Conservation (phyloP, 2,329 filamentous ascomycete genomes). For the Xylaria digitata region DNA sequence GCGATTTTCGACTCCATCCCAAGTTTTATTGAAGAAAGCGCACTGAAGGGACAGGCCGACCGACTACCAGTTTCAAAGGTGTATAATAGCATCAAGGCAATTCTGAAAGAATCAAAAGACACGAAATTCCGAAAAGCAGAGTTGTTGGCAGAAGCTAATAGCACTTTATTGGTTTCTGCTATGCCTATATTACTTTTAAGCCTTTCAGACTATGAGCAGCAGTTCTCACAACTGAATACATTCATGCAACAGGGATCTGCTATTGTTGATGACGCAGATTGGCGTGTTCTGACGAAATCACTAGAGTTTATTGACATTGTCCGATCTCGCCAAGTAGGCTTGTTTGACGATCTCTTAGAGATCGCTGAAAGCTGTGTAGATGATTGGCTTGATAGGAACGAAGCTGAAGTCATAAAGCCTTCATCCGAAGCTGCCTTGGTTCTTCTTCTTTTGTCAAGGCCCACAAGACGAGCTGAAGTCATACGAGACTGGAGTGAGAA, state of each 20-base stretch:
- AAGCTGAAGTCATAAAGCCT: constrained; percentile 61
- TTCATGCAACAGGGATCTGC: constrained; percentile 47
- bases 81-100: constrained; percentile 48
- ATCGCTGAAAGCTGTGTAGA: constrained; percentile 52
- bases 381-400: constrained; percentile 62
- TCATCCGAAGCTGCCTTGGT: constrained; percentile 64
- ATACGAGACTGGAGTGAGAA: constrained; percentile 61
- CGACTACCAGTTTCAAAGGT: constrained; percentile 40
- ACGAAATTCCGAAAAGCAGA: constrained; percentile 69
- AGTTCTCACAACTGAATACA: constrained; percentile 19
- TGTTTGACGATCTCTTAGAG: constrained; percentile 42
- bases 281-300: constrained; percentile 16
- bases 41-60: constrained; percentile 15
- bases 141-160: constrained; percentile 70
- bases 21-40: constrained; percentile 41
- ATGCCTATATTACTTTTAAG: constrained; percentile 60
- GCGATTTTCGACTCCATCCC: constrained; percentile 64
- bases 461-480: constrained; percentile 52
- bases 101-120: constrained; percentile 56
- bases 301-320: constrained; percentile 37
- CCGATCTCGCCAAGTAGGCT: constrained; percentile 26
- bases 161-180: constrained; percentile 66
- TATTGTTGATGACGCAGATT: constrained; percentile 39
- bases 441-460: constrained; percentile 59
- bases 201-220: constrained; percentile 38